phyloP scores from a whole-genome alignment of 2,329 filamentous ascomycete species.

The Sarocladium kiliense region DNA sequence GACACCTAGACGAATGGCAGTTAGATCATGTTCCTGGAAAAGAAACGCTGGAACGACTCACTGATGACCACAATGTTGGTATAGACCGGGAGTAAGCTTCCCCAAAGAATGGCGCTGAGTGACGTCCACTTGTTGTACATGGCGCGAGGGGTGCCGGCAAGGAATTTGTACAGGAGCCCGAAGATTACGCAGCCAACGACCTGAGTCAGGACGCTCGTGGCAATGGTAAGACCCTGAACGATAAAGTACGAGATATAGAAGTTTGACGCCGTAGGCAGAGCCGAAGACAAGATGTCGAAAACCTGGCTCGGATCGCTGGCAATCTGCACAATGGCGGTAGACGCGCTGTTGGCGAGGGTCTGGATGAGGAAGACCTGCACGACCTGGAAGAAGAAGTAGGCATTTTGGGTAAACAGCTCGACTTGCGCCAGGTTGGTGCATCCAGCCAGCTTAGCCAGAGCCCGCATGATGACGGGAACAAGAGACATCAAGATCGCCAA shows the following conservation, averaged over 20 bases:
- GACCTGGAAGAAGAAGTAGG: constrained; percentile 86
- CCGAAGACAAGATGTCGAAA: constrained; percentile 60
- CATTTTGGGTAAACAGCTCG: constrained; percentile 86
- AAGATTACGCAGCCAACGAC: constrained; percentile 61
- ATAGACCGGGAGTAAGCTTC: constrained; percentile 68
- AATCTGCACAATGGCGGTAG: constrained; percentile 61
- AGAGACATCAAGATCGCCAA: constrained; percentile 79
- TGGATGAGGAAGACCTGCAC: constrained; percentile 91
- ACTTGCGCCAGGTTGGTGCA: constrained; percentile 73
- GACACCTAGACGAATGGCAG: constrained; percentile 41
- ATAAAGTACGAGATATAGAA: constrained; percentile 92
- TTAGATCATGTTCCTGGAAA: background rate
- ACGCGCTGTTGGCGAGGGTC: constrained; percentile 74
- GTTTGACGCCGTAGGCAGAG: constrained; percentile 80
- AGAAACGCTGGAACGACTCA: constrained; percentile 21
- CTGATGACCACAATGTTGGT: constrained; percentile 70
- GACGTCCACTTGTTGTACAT: constrained; percentile 70
- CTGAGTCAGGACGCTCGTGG: constrained; percentile 68
- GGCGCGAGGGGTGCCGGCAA: constrained; percentile 73
- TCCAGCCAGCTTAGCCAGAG: constrained; percentile 71
- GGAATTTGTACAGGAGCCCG: constrained; percentile 60
- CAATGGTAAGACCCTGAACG: constrained; percentile 74
- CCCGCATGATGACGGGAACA: constrained; percentile 62
- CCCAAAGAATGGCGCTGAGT: constrained; percentile 68
- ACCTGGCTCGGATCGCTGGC: constrained; percentile 55